phyloP scores from a whole-genome alignment of 176 grass and related monocot species.

The Pontederia crassipes region DNA sequence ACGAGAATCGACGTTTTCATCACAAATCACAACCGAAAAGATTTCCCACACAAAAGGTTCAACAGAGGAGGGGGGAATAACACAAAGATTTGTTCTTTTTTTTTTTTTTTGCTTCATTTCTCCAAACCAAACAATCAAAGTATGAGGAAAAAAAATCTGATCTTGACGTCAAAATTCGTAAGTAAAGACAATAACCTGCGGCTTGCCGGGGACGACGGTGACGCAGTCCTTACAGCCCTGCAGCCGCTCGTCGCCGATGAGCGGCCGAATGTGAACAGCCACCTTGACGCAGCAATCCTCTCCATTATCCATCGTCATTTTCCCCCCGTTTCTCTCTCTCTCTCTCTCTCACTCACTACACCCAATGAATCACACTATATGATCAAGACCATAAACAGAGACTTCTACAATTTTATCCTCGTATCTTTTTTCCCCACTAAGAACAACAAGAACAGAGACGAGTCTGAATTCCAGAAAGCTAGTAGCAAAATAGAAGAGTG shows the following conservation, averaged over 20 bases:
- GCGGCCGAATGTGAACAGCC: constrained; percentile 84
- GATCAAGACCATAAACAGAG: too few species aligned
- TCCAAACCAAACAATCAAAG: background rate
- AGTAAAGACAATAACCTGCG: constrained; percentile 40
- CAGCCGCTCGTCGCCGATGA: constrained; percentile 95
- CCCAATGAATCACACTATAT: background rate
- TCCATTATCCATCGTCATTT: constrained; percentile 86
- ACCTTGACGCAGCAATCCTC: constrained; percentile 98
- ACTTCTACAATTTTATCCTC: too few species aligned
- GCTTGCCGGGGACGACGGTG: constrained; percentile 29
- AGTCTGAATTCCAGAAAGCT: too few species aligned
- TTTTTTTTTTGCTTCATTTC: background rate
- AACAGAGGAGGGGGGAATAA: too few species aligned
- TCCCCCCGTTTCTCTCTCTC: background rate
- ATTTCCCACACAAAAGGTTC: too few species aligned
- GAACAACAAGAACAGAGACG: background rate
- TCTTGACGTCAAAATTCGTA: background rate
- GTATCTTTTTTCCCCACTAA: background rate
- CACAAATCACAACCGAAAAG: too few species aligned
- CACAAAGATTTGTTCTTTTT: too few species aligned
- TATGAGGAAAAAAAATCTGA: background rate
- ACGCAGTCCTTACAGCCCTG: constrained; percentile 91
- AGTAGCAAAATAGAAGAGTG: too few species aligned
- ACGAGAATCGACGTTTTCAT: too few species aligned
- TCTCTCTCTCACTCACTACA: background rate